Evolutionary conservation across 2,329 filamentous ascomycete genomes (phyloP).

Genomic region (Aschersonia sp.): DNA sequence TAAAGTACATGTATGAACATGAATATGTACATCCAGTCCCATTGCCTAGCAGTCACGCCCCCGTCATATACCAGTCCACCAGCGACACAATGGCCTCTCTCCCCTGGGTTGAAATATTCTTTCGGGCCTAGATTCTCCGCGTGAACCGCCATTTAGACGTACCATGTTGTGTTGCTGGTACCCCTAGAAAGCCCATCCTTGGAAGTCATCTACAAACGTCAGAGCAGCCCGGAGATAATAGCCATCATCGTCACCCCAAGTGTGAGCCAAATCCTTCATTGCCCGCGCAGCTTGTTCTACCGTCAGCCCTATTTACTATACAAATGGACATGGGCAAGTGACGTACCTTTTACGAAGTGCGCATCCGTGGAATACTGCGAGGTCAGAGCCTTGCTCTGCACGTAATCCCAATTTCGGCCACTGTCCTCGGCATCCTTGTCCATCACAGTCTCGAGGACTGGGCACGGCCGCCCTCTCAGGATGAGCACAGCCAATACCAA

Average conservation of each 20-base stretch:
- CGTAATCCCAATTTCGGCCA: slow-evolving; percentile 59
- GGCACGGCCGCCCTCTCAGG: slow-evolving; percentile 54
- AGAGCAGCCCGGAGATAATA: slow-evolving; percentile 55
- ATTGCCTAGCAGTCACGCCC: no score
- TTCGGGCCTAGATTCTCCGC: no score
- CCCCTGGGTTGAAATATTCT: no score
- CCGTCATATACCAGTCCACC: no score
- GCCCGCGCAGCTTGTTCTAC: slow-evolving; percentile 41
- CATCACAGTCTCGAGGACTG: slow-evolving; percentile 51
- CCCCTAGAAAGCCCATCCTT: slow-evolving; percentile 43
- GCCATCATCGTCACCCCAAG: slow-evolving; percentile 57
- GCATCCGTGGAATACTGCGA: slow-evolving; percentile 57
- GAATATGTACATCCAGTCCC: no score
- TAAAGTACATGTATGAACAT: no score
- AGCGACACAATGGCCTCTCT: no score
- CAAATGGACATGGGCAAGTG: not conserved
- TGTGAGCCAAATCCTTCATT: slow-evolving; percentile 58
- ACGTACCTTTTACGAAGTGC: slow-evolving; percentile 68
- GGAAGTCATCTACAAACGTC: slow-evolving; percentile 59
- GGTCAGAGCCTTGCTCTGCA: slow-evolving; percentile 55
- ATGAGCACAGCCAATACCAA: slow-evolving; percentile 69
- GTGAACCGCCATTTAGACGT: no score
- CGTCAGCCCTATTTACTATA: not conserved
- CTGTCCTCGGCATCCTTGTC: slow-evolving; percentile 34
- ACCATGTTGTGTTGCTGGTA: not conserved